A percentile compares a stretch with the other conserved stretches of the same genome.
Conservation (phyloP, 805 yeast species). For the Pichia membranifaciens region DNA sequence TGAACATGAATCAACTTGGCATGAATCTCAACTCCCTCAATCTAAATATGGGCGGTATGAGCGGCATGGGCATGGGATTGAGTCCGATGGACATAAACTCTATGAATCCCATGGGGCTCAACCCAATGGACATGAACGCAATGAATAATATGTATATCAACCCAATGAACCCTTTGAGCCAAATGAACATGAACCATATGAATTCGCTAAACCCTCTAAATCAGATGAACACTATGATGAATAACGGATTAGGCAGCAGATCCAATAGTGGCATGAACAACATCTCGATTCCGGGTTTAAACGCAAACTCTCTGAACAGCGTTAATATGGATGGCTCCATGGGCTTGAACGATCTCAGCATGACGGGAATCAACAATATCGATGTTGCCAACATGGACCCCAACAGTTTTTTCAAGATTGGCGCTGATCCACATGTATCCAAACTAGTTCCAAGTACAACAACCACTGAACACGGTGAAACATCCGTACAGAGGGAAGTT, state of each 20-base stretch:
- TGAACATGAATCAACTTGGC: slow-evolving; percentile 1
- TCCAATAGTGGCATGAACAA: slow-evolving; percentile 3
- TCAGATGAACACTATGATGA: neutral
- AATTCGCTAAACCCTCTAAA: neutral
- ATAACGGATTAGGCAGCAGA: neutral
- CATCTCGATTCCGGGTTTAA: neutral
- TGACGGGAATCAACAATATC: neutral
- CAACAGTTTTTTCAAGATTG: neutral
- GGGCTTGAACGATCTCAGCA: neutral
- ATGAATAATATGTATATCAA: neutral
- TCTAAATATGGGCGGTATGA: neutral
- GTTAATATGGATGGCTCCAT: neutral
- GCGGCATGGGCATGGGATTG: neutral
- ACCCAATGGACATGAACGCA: neutral
- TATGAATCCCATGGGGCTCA: neutral
- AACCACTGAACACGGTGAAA: too few relatives aligned
- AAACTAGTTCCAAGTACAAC: neutral
- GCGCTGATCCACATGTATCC: neutral
- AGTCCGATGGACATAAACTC: neutral
- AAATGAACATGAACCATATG: neutral
- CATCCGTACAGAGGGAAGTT: too few relatives aligned
- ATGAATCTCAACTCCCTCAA: neutral
- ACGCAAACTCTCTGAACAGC: neutral
- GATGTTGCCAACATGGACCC: neutral
- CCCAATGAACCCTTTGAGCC: neutral